Evolutionary conservation across 495 filamentous ascomycete species (phyloP).

Genomic region (Chaetomium tenue): DNA sequence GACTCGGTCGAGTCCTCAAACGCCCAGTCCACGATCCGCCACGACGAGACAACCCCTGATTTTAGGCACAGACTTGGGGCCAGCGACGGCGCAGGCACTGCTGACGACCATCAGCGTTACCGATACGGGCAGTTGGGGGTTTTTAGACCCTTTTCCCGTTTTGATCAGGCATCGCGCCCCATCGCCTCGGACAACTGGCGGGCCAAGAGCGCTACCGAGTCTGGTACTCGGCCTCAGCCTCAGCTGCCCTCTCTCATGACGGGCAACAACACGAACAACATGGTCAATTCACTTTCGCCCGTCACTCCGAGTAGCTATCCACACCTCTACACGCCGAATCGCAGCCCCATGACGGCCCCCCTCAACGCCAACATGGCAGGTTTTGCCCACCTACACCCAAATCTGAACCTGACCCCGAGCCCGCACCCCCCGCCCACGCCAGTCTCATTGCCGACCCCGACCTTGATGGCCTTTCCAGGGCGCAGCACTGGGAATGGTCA

Average conservation of each 20-base stretch:
- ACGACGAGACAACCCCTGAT: no score
- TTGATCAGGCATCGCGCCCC: slow-evolving; percentile 13
- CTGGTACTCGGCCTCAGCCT: not conserved
- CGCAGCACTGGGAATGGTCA: not conserved
- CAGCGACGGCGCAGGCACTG: not conserved
- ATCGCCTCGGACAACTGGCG: slow-evolving; percentile 20
- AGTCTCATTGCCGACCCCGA: slow-evolving; percentile 1
- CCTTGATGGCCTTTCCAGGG: not conserved
- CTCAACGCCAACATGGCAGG: not conserved
- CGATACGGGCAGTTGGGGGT: slow-evolving; percentile 7
- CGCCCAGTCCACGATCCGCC: not conserved
- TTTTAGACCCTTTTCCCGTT: slow-evolving; percentile 11
- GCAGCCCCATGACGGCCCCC: slow-evolving; percentile 4
- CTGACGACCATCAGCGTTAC: not conserved
- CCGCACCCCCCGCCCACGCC: slow-evolving; percentile 3
- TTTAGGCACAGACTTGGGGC: not conserved
- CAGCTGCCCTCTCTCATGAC: not conserved
- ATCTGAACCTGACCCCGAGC: not conserved
- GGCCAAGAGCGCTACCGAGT: not conserved
- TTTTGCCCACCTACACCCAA: slow-evolving; percentile 6
- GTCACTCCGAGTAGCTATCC: not conserved
- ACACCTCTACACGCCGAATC: not conserved
- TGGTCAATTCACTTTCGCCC: not conserved
- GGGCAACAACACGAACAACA: not conserved
- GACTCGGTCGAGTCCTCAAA: not conserved